These are phyloP conservation scores for Pleurotus giganteus DNA, from an alignment of 768 basidiomycete genomes.

Conservation along the genomic window DNA sequence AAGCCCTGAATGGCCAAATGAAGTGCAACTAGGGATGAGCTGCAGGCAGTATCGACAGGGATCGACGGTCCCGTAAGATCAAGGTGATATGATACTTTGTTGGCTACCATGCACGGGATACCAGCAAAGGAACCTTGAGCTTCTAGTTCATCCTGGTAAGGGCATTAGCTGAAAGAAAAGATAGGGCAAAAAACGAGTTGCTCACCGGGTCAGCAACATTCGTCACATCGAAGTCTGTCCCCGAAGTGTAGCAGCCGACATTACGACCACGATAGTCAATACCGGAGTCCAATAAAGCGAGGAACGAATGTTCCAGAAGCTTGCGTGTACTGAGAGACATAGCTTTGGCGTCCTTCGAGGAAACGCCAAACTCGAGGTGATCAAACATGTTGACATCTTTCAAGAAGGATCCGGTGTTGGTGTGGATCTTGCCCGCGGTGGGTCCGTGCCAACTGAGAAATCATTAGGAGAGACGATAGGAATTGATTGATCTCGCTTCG, in stretches of 20 bases:
- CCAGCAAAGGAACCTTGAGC: conserved; percentile 31
- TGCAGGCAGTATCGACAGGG: conserved; percentile 7
- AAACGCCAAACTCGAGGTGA: conserved; percentile 38
- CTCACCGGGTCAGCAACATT: conserved; percentile 27
- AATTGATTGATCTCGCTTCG: conserved; percentile 4
- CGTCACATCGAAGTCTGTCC: conserved; percentile 13
- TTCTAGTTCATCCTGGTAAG: conserved; percentile 31
- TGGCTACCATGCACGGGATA: conserved; percentile 34
- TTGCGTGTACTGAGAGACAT: conserved; percentile 34
- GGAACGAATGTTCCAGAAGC: conserved; percentile 36
- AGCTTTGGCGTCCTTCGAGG: conserved; percentile 30
- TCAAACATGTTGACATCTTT: conserved; percentile 36
- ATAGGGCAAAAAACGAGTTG: background rate
- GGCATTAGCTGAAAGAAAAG: background rate
- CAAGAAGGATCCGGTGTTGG: conserved; percentile 33
- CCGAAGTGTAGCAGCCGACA: conserved; percentile 41
- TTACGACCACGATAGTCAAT: conserved; percentile 41
- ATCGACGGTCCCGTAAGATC: conserved; percentile 7
- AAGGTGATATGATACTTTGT: conserved; percentile 19
- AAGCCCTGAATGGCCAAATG: conserved; percentile 42
- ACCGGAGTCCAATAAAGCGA: conserved; percentile 45
- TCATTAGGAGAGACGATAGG: background rate
- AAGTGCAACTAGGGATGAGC: conserved; percentile 1
- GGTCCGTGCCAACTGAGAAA: conserved; percentile 23
- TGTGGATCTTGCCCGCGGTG: conserved; percentile 24